Evolutionary conservation across 2,329 filamentous ascomycete genomes (phyloP).

Genomic region (Pseudofabraea citricarpa): DNA sequence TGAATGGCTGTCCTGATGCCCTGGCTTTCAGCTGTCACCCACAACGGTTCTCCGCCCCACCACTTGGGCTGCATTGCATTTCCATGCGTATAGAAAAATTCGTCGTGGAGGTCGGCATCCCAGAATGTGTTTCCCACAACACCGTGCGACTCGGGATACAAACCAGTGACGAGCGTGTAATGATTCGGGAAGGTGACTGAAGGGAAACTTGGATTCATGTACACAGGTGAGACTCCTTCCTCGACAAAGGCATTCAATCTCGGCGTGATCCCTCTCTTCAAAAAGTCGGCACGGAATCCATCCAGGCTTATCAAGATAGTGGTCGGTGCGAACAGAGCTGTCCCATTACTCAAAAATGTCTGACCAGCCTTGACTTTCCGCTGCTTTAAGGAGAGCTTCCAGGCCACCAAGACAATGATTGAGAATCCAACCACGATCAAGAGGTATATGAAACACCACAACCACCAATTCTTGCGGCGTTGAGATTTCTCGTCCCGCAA

Average conservation of each 20-base stretch:
- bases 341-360: slow-evolving; percentile 67
- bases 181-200: slow-evolving; percentile 97
- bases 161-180: slow-evolving; percentile 85
- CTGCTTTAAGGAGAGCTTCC: slow-evolving; percentile 50
- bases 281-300: slow-evolving; percentile 89
- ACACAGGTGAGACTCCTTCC: slow-evolving; percentile 82
- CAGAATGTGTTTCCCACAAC: slow-evolving; percentile 94
- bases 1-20: slow-evolving; percentile 79
- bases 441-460: slow-evolving; percentile 48
- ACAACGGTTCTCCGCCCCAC: slow-evolving; percentile 94
- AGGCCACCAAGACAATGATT: slow-evolving; percentile 51
- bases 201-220: slow-evolving; percentile 92
- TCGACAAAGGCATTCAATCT: slow-evolving; percentile 70
- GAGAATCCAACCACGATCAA: slow-evolving; percentile 49
- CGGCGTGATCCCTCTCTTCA: slow-evolving; percentile 78
- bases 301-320: slow-evolving; percentile 93
- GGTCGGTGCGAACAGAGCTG: slow-evolving; percentile 82
- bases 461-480: slow-evolving; percentile 48
- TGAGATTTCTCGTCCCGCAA: slow-evolving; percentile 40
- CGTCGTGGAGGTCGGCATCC: slow-evolving; percentile 70
- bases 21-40: slow-evolving; percentile 85
- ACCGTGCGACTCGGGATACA: slow-evolving; percentile 90
- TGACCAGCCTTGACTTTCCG: slow-evolving; percentile 29
- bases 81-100: slow-evolving; percentile 86
- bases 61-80: slow-evolving; percentile 75